phyloP scores from a whole-genome alignment of 2,329 filamentous ascomycete species.

The Pezicula radicicola region DNA sequence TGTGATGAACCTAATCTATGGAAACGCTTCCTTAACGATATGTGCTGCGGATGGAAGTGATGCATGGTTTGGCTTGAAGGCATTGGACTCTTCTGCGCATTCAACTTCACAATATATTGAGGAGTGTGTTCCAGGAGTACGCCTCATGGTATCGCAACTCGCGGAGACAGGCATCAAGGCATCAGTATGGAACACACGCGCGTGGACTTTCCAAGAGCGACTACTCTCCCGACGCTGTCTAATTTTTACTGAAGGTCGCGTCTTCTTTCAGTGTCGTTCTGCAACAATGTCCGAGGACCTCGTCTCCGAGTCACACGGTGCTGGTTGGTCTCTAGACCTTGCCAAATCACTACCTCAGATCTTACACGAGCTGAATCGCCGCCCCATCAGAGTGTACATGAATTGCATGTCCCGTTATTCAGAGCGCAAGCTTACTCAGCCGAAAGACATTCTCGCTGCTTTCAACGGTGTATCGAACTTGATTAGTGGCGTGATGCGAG shows the following conservation, averaged over 20 bases:
- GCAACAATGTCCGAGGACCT: constrained; percentile 27
- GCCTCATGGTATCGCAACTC: constrained; percentile 13
- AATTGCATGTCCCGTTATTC: constrained; percentile 29
- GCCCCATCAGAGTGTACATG: constrained; percentile 29
- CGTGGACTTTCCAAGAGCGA: constrained; percentile 37
- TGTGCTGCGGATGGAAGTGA: constrained; percentile 28
- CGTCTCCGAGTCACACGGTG: constrained; percentile 20
- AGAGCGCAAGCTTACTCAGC: constrained; percentile 20
- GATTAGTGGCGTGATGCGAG: constrained; percentile 19
- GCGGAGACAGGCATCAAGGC: constrained; percentile 16
- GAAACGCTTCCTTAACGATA: constrained; percentile 30
- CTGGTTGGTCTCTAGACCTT: constrained; percentile 28
- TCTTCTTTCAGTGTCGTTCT: constrained; percentile 29
- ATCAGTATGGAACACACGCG: constrained; percentile 32
- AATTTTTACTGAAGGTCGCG: constrained; percentile 29
- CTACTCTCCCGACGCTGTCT: constrained; percentile 33
- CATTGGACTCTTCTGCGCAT: constrained; percentile 10
- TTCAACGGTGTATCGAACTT: constrained; percentile 30
- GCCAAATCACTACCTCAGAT: constrained; percentile 25
- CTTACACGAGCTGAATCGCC: constrained; percentile 20
- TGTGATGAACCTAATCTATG: constrained; percentile 31
- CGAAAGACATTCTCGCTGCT: constrained; percentile 29
- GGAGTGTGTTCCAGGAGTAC: constrained; percentile 13
- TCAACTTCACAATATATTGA: constrained; percentile 6
- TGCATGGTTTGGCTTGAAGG: constrained; percentile 7